phyloP scores from a whole-genome alignment of 495 filamentous ascomycete genomes.

The Penicillium maclennaniae region DNA sequence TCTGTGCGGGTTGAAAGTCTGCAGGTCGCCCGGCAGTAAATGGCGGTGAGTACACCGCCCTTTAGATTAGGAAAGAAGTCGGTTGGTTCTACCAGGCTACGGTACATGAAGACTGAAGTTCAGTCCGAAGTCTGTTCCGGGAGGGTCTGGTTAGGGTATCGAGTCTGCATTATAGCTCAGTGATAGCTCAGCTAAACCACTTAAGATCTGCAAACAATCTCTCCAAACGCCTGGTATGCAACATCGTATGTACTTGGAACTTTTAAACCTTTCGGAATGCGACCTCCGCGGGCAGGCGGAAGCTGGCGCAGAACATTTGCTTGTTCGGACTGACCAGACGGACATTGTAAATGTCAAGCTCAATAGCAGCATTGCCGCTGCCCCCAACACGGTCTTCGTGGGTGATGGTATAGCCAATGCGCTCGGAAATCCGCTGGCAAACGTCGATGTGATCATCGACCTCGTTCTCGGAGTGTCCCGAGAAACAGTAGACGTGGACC shows the following conservation, averaged over 20 bases:
- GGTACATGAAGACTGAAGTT: neutral
- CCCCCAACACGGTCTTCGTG: slow-evolving; percentile 51
- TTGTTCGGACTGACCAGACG: slow-evolving; percentile 89
- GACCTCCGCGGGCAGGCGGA: slow-evolving; percentile 75
- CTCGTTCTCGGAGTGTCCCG: slow-evolving; percentile 68
- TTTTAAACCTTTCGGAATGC: slow-evolving; percentile 55
- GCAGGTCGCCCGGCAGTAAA: slow-evolving; percentile 17
- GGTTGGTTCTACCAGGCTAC: neutral
- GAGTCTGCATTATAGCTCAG: neutral
- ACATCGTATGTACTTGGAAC: neutral
- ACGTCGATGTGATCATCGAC: slow-evolving; percentile 57
- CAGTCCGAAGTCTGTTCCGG: neutral
- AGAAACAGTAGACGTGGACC: slow-evolving; percentile 91
- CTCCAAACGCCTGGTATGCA: slow-evolving; percentile 17
- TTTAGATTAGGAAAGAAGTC: neutral
- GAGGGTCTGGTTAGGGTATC: slow-evolving; percentile 7
- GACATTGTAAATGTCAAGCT: slow-evolving; percentile 70
- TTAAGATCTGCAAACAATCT: neutral
- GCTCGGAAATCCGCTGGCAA: slow-evolving; percentile 61
- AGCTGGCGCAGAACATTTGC: slow-evolving; percentile 94
- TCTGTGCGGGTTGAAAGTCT: slow-evolving; percentile 12
- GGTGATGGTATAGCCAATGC: slow-evolving; percentile 58
- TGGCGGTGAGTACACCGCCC: slow-evolving; percentile 25
- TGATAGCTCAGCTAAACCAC: neutral
- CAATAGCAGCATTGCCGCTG: slow-evolving; percentile 42